Percentiles rank a stretch among this genome's conserved stretches.
phyloP scores from a whole-genome alignment of 495 filamentous ascomycete genomes.

The Daldinia caldariorum region DNA sequence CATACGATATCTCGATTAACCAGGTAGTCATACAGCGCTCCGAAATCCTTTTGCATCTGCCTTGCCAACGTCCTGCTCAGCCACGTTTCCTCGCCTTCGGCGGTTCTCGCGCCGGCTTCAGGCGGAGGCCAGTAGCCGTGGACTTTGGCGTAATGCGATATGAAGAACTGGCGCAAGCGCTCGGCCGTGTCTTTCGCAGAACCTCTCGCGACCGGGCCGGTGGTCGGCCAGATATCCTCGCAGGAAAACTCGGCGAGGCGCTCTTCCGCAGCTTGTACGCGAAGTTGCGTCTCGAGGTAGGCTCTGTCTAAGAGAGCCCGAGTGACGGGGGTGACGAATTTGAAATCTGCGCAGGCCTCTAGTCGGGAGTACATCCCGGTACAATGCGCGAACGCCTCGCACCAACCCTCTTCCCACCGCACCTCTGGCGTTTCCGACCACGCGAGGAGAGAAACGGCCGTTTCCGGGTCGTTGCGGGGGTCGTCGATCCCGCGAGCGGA shows the following conservation, averaged over 20 bases:
- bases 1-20: slow-evolving; percentile 75
- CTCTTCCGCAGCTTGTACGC: slow-evolving; percentile 68
- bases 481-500: slow-evolving; percentile 70
- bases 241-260: slow-evolving; percentile 69
- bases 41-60: slow-evolving; percentile 71
- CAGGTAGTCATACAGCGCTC: slow-evolving; percentile 75
- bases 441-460: slow-evolving; percentile 69
- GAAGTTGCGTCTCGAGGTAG: slow-evolving; percentile 69
- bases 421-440: slow-evolving; percentile 71
- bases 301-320: slow-evolving; percentile 70
- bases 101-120: slow-evolving; percentile 46
- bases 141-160: slow-evolving; percentile 61
- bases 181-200: slow-evolving; percentile 62
- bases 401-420: slow-evolving; percentile 71
- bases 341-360: slow-evolving; percentile 66
- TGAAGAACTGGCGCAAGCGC: slow-evolving; percentile 65
- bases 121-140: slow-evolving; percentile 69
- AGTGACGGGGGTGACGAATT: slow-evolving; percentile 67
- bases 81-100: slow-evolving; percentile 64
- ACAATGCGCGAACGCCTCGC: slow-evolving; percentile 73
- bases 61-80: slow-evolving; percentile 67
- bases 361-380: slow-evolving; percentile 70
- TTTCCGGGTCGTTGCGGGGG: slow-evolving; percentile 68
- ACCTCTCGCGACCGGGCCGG: slow-evolving; percentile 41
- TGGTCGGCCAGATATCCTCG: slow-evolving; percentile 67